Evolutionary conservation across 768 basidiomycete genomes (phyloP).

Genomic region (Boletus bicolor): DNA sequence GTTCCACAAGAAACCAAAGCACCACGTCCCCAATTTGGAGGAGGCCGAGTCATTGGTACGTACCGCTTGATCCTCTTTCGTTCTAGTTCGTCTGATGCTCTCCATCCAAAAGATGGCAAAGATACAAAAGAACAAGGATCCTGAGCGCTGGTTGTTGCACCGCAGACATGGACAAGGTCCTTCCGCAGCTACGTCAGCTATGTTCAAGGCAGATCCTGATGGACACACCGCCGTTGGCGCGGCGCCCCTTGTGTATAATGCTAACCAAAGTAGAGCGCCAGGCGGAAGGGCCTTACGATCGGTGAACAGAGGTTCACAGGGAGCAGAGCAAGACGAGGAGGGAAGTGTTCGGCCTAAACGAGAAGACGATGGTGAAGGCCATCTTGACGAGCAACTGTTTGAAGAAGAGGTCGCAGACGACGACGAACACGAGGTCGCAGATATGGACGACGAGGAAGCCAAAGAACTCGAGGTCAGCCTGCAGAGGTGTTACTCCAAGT

Average conservation of each 20-base stretch:
- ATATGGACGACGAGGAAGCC: conserved; percentile 79
- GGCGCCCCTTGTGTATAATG: conserved; percentile 34
- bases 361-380: conserved; percentile 73
- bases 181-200: conserved; percentile 60
- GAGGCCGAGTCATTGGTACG: conserved; percentile 67
- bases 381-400: conserved; percentile 76
- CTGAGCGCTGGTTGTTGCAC: conserved; percentile 65
- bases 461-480: conserved; percentile 72
- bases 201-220: conserved; percentile 66
- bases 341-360: conserved; percentile 51
- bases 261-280: conserved; percentile 60
- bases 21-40: conserved; percentile 64
- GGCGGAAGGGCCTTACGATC: conserved; percentile 64
- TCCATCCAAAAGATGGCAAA: conserved; percentile 29
- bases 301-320: conserved; percentile 63
- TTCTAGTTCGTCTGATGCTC: not conserved
- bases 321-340: conserved; percentile 67
- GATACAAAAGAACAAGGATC: conserved; percentile 72
- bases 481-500: not conserved
- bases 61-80: not conserved
- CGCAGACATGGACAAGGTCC: conserved; percentile 56
- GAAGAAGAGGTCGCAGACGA: conserved; percentile 88
- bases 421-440: conserved; percentile 72
- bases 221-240: conserved; percentile 40
- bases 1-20: conserved; percentile 81